Base-by-base conservation (phyloP, 163 green algal species). In the Chloromonas sp. region DNA sequence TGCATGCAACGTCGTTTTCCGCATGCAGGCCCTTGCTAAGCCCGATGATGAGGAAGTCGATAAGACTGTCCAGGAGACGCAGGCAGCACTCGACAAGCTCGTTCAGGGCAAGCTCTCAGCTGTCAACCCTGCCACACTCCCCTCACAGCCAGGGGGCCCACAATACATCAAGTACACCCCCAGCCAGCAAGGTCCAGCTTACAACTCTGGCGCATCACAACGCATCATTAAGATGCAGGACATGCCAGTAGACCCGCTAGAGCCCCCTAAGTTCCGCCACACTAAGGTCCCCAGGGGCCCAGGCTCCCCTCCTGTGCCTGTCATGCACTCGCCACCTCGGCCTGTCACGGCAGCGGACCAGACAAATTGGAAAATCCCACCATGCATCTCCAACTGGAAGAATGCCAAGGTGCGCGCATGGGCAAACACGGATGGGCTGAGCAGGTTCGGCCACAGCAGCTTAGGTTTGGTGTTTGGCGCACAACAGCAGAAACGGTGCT, bases 301-400 rank as follows among this genome's bases (percentile, higher is more conserved):
- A 1, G 96, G 95, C 36, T 96, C 93, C 13, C 95, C 97, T 57
- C 96, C 96, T 0, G 97, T 99, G 81, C 97, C 97, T 0, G 92
- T 99, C 0, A 96, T 99, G 94, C 97, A 99, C 91, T 98, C 94
- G 5, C 97, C 97, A 3, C 97, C 97, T 2, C 92, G 96, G 14
- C 88, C 93, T 15, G 87, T 98, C 66, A 98, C 94, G 0, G 90
- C 92, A 0, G 89, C 97, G 91, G 97, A 99, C 84, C 95, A 98
- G 89, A 86, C 95, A 77, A 95, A 99, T 88, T 99, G 97, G 97
- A 99, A 99, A 90, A 99, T 99, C 82, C 97, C 97, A 15, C 96
- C 97, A 76, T 98, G 95, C 91, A 96, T 99, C 84, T 97, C 92
- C 70, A 99, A 99, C 92, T 99, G 97, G 97, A 99, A 99, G 92